Evolutionary conservation across 768 basidiomycete genomes (phyloP).

Genomic region (Trametes meyenii): DNA sequence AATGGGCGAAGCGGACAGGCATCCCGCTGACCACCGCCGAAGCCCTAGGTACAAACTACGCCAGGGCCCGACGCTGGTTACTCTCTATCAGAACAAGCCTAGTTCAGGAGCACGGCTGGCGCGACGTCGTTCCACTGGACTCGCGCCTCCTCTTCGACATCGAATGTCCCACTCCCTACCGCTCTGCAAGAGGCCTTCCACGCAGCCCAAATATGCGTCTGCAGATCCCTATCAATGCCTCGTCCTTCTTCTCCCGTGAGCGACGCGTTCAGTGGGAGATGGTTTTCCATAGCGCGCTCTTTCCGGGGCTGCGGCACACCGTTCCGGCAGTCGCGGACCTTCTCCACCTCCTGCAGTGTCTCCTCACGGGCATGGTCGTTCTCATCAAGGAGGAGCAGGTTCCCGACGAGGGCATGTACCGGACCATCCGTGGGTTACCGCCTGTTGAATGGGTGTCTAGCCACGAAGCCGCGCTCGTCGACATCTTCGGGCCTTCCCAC

Average conservation of each 20-base stretch:
- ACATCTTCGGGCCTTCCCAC: slow-evolving; percentile 75
- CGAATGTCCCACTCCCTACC: slow-evolving; percentile 78
- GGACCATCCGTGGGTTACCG: slow-evolving; percentile 78
- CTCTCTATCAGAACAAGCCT: slow-evolving; percentile 63
- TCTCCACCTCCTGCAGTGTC: slow-evolving; percentile 43
- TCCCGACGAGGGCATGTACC: slow-evolving; percentile 63
- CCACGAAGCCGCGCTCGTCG: slow-evolving; percentile 66
- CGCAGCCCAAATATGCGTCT: slow-evolving; percentile 74
- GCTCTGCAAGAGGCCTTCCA: slow-evolving; percentile 73
- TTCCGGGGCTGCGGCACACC: slow-evolving; percentile 42
- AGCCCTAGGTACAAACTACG: slow-evolving; percentile 78
- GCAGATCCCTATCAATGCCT: slow-evolving; percentile 76
- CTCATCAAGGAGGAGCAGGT: slow-evolving; percentile 75
- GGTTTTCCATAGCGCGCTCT: slow-evolving; percentile 65
- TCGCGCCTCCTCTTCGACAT: slow-evolving; percentile 77
- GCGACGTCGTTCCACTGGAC: slow-evolving; percentile 60
- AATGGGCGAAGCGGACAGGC: slow-evolving; percentile 76
- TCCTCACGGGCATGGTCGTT: slow-evolving; percentile 45
- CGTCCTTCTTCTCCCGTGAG: slow-evolving; percentile 85
- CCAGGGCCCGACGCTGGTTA: slow-evolving; percentile 79
- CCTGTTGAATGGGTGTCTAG: slow-evolving; percentile 76
- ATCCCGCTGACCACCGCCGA: slow-evolving; percentile 85
- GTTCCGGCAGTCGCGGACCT: slow-evolving; percentile 42
- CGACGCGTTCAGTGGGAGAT: slow-evolving; percentile 87
- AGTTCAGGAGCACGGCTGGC: slow-evolving; percentile 71